These are phyloP conservation scores for Nakazawaea molendinolei DNA, from an alignment of 805 yeast genomes.

Conservation along the genomic window DNA sequence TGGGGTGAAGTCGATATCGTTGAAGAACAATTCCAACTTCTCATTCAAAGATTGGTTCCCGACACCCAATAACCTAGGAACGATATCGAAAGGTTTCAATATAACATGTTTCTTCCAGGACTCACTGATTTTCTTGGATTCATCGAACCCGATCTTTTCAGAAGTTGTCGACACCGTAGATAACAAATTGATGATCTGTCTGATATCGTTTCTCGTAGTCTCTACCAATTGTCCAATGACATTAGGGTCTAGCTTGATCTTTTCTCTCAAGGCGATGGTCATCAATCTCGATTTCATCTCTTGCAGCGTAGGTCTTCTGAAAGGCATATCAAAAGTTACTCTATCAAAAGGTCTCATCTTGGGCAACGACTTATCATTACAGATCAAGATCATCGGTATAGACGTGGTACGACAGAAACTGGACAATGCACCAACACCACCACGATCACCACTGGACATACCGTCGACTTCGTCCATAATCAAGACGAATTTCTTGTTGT, in stretches of 20 bases:
- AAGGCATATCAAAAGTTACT: slow-evolving; percentile 70
- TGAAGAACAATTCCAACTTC: slow-evolving; percentile 83
- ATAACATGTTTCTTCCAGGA: slow-evolving; percentile 89
- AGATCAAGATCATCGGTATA: slow-evolving; percentile 87
- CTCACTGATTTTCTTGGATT: slow-evolving; percentile 53
- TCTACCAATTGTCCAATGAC: slow-evolving; percentile 79
- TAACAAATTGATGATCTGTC: slow-evolving; percentile 87
- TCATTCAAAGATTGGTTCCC: slow-evolving; percentile 65
- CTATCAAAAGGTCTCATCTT: slow-evolving; percentile 95
- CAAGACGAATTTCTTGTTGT: slow-evolving; percentile 61
- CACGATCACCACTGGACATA: slow-evolving; percentile 98
- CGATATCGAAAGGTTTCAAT: slow-evolving; percentile 87
- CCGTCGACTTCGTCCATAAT: slow-evolving; percentile 99
- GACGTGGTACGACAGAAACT: slow-evolving; percentile 77
- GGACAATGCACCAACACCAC: slow-evolving; percentile 95
- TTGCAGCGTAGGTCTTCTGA: slow-evolving; percentile 81
- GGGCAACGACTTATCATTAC: slow-evolving; percentile 88
- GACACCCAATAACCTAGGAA: slow-evolving; percentile 58
- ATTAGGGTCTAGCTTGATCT: slow-evolving; percentile 69
- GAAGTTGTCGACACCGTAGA: slow-evolving; percentile 79
- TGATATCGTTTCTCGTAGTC: slow-evolving; percentile 83
- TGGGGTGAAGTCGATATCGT: slow-evolving; percentile 92
- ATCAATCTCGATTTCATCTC: slow-evolving; percentile 78
- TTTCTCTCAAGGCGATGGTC: slow-evolving; percentile 86
- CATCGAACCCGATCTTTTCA: slow-evolving; percentile 52